Evolutionary conservation across 2,329 filamentous ascomycete genomes (phyloP), one percentile per base, ranked within the genome.

Genomic region (Sarocladium oryzae): DNA sequence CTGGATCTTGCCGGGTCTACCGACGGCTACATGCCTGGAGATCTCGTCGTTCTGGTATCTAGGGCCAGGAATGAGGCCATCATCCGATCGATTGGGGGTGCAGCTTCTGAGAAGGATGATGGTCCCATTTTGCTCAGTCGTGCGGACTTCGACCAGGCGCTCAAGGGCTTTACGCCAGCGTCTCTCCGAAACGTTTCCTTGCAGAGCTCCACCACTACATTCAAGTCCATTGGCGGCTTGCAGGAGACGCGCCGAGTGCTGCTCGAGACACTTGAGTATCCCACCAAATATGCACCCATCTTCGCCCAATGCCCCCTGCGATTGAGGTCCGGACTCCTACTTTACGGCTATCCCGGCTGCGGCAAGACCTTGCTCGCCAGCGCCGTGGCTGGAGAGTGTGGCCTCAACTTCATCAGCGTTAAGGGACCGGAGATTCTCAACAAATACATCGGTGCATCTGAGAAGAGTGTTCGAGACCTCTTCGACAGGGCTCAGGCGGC

Each of bases 391-490:
- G 92, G 92, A 52, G 93, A 99, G 71, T 97, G 92, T 62, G 92
- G 92, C 0, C 82, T 99, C 54, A 99, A 99, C 68, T 99, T 99
- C 69, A 99, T 99, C 68, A 91, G 86, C 36, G 93, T 99, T 62
- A 99, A 99, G 71, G 93, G 93, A 0, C 93, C 93, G 0, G 95
- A 99, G 67, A 97, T 99, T 53, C 72, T 99, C 51, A 99, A 99
- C 76, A 99, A 99, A 70, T 99, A 99, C 67, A 99, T 99, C 53
- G 93, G 93, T 63, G 93, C 93, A 1, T 95, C 88, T 24, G 93
- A 99, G 63, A 99, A 99, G 75, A 90, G 85, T 54, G 91, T 99
- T 6, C 84, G 95, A 37, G 93, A 99, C 66, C 76, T 99, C 1
- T 99, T 99, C 62, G 92, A 96, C 64, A 82, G 93, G 37, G 93